Conservation (phyloP, 1,139 yeast species). For the Hansenula anomala region DNA sequence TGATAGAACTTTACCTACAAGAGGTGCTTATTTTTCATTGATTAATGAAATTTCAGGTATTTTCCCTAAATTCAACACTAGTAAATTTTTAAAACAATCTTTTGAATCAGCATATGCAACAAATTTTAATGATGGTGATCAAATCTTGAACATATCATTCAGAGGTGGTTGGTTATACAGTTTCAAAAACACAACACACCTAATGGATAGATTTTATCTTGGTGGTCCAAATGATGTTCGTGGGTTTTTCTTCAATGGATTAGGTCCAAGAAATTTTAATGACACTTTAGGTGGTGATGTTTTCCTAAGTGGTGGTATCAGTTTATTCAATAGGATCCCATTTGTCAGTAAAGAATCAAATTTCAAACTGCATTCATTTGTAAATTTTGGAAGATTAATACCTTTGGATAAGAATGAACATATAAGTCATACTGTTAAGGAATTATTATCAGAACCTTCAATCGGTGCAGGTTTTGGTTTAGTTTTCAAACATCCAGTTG, state of each 20-base stretch:
- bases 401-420: constrained; percentile 31
- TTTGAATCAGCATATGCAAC: constrained; percentile 44
- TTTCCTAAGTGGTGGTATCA: constrained; percentile 65
- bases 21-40: constrained; percentile 50
- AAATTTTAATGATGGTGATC: constrained; percentile 24
- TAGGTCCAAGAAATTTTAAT: constrained; percentile 71
- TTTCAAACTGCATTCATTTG: constrained; percentile 63
- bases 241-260: constrained; percentile 69
- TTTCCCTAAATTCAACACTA: constrained; percentile 23
- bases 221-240: constrained; percentile 85
- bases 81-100: constrained; percentile 40
- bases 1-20: constrained; percentile 47
- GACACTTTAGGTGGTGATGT: constrained; percentile 77
- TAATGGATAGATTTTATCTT: constrained; percentile 46
- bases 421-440: constrained; percentile 20
- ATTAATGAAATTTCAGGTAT: constrained; percentile 57
- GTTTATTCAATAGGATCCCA: constrained; percentile 66
- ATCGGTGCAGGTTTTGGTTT: constrained; percentile 71
- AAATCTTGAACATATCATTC: constrained; percentile 37
- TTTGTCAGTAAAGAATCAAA: constrained; percentile 49
- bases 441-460: constrained; percentile 39
- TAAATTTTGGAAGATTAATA: constrained; percentile 70
- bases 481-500: constrained; percentile 80
- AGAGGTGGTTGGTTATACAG: constrained; percentile 51
- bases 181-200: constrained; percentile 25